Conservation (phyloP, 1,284 basidiomycete genomes). For the Boletellus sp. region DNA sequence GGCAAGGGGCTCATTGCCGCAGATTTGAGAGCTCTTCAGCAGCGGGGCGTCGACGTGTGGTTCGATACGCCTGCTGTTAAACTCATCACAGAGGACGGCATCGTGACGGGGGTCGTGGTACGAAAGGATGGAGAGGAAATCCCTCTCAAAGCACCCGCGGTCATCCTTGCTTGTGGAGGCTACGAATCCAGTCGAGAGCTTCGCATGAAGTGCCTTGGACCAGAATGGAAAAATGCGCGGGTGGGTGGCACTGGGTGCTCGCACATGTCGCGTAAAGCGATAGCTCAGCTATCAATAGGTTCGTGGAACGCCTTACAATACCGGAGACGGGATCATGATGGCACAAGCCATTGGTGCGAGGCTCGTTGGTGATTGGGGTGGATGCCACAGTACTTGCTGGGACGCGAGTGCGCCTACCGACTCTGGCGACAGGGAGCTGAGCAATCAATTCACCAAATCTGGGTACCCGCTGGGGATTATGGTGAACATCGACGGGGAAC, state of each 20-base stretch:
- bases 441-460: conserved; percentile 70
- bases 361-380: conserved; percentile 54
- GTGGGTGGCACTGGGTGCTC: conserved; percentile 41
- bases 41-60: conserved; percentile 52
- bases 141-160: conserved; percentile 38
- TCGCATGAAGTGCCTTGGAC: conserved; percentile 51
- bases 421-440: conserved; percentile 51
- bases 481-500: conserved; percentile 52
- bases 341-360: conserved; percentile 53
- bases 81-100: conserved; percentile 38
- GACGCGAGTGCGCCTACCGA: conserved; percentile 56
- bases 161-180: conserved; percentile 63
- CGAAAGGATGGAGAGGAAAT: conserved; percentile 36
- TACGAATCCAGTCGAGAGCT: conserved; percentile 56
- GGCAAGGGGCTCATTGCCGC: conserved; percentile 66
- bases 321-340: conserved; percentile 57
- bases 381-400: conserved; percentile 70
- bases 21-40: conserved; percentile 47
- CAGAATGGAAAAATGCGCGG: conserved; percentile 53
- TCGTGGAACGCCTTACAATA: conserved; percentile 66
- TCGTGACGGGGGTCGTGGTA: conserved; percentile 46
- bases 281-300: conserved; percentile 39
- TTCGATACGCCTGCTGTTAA: conserved; percentile 49
- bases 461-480: conserved; percentile 69
- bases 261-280: background rate